Evolutionary conservation across 1,284 basidiomycete genomes (phyloP).

Genomic region (Coniferiporia sulphurascens): DNA sequence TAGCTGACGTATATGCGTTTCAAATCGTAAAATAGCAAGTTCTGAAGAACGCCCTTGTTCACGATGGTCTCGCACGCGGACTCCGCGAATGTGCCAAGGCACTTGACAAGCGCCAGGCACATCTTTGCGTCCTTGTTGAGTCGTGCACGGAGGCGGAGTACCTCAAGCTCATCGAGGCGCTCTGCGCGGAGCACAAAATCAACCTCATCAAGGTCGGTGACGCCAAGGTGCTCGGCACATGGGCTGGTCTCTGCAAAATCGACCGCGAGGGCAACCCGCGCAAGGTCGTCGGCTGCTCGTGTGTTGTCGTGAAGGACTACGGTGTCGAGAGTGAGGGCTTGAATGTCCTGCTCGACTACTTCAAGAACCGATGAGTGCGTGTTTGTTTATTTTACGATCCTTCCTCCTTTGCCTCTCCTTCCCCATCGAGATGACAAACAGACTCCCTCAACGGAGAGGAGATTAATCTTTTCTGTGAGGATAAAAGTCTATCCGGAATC

Average conservation of each 20-base stretch:
- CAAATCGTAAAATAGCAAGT: conserved; percentile 58
- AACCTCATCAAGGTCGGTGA: conserved; percentile 98
- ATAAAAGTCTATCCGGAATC: conserved; percentile 81
- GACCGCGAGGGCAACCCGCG: conserved; percentile 98
- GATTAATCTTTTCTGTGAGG: conserved; percentile 47
- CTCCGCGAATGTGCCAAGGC: conserved; percentile 98
- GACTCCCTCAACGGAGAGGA: conserved; percentile 83
- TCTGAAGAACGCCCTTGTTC: conserved; percentile 92
- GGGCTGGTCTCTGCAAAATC: conserved; percentile 99
- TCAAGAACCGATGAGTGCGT: conserved; percentile 80
- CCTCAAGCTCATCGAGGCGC: conserved; percentile 99
- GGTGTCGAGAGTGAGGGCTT: conserved; percentile 94
- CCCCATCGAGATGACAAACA: conserved; percentile 62
- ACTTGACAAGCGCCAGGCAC: conserved; percentile 97
- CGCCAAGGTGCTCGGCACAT: conserved; percentile 95
- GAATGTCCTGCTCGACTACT: conserved; percentile 95
- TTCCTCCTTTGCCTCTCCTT: conserved; percentile 10
- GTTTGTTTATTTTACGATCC: conserved; percentile 22
- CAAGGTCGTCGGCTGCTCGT: conserved; percentile 95
- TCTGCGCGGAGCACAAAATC: conserved; percentile 99
- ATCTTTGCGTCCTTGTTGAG: conserved; percentile 98
- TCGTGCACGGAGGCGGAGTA: conserved; percentile 99
- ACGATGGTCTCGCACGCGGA: conserved; percentile 97
- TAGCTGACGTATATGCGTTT: no score
- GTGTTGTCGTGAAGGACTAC: conserved; percentile 98